These are phyloP conservation scores for Auriscalpium orientale DNA, from an alignment of 768 basidiomycete species.

Conservation along the genomic window DNA sequence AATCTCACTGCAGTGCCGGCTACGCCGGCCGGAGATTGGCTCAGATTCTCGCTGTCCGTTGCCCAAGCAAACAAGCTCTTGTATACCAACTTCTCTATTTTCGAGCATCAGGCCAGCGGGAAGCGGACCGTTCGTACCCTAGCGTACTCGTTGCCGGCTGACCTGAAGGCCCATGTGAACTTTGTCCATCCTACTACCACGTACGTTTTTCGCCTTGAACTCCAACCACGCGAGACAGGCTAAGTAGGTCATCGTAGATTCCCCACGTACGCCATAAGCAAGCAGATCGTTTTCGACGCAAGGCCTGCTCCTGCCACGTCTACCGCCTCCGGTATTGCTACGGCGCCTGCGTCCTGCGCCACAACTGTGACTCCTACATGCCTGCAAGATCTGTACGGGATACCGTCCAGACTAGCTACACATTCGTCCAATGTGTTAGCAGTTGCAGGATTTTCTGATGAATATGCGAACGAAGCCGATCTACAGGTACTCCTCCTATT, in stretches of 20 bases:
- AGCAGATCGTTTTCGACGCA: background rate
- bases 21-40: slow-evolving; percentile 14
- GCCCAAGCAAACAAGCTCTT: slow-evolving; percentile 2
- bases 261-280: background rate
- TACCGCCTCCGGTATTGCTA: too few relatives aligned
- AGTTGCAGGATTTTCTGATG: slow-evolving; percentile 21
- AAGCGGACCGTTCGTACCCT: slow-evolving; percentile 8
- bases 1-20: slow-evolving; percentile 3
- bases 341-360: background rate
- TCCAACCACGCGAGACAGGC: background rate
- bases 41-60: background rate
- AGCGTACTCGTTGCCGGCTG: slow-evolving; percentile 1
- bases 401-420: slow-evolving; percentile 24
- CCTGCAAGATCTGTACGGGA: slow-evolving; percentile 27
- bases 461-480: slow-evolving; percentile 24
- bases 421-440: slow-evolving; percentile 19
- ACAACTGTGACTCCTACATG: slow-evolving; percentile 21
- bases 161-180: slow-evolving; percentile 9
- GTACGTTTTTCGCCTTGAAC: background rate
- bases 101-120: slow-evolving; percentile 3
- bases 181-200: slow-evolving; percentile 16
- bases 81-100: background rate
- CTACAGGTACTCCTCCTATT: slow-evolving; percentile 12
- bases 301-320: background rate
- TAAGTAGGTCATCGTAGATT: background rate